Conservation (phyloP, 768 basidiomycete genomes). For the Psilocybe tampanensis region DNA sequence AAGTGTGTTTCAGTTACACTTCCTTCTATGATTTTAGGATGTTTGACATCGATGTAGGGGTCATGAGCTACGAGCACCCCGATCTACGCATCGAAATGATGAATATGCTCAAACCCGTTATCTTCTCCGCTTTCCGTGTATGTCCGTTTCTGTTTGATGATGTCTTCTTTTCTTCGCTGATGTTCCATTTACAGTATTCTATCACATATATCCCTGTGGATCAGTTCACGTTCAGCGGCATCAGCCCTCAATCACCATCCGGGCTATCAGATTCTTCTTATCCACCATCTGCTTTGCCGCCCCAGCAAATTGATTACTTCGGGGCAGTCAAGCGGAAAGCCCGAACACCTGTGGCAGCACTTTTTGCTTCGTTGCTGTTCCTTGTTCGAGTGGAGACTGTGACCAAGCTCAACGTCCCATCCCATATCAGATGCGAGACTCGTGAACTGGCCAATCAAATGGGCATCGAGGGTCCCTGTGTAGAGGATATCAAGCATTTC, state of each 20-base stretch:
- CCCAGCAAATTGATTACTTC: constrained; percentile 42
- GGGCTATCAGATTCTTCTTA: constrained; percentile 11
- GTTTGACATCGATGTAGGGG: constrained; percentile 24
- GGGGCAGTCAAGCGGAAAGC: constrained; percentile 35
- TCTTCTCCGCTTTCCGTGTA: constrained; percentile 53
- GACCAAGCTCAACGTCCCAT: constrained; percentile 35
- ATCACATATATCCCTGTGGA: constrained; percentile 42
- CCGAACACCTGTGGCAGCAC: constrained; percentile 42
- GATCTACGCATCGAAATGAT: constrained; percentile 34
- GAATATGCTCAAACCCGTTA: constrained; percentile 43
- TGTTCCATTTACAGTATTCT: constrained; percentile 36
- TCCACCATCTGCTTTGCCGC: constrained; percentile 30
- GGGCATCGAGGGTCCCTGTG: constrained; percentile 41
- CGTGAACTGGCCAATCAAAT: constrained; percentile 32
- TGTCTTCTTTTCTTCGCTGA: constrained; percentile 23
- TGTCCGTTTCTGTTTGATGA: constrained; percentile 20
- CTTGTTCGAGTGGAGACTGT: constrained; percentile 43
- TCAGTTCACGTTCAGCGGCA: constrained; percentile 26
- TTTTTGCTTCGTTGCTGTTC: constrained; percentile 51
- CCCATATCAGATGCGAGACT: constrained; percentile 35
- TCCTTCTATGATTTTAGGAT: background rate
- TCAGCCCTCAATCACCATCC: background rate
- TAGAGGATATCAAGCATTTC: constrained; percentile 48
- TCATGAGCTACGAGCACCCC: constrained; percentile 34
- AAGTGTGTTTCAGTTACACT: constrained; percentile 27